These are phyloP conservation scores for Nicotiana knightiana DNA, from an alignment of 257 asterid genomes.

Conservation along the genomic window DNA sequence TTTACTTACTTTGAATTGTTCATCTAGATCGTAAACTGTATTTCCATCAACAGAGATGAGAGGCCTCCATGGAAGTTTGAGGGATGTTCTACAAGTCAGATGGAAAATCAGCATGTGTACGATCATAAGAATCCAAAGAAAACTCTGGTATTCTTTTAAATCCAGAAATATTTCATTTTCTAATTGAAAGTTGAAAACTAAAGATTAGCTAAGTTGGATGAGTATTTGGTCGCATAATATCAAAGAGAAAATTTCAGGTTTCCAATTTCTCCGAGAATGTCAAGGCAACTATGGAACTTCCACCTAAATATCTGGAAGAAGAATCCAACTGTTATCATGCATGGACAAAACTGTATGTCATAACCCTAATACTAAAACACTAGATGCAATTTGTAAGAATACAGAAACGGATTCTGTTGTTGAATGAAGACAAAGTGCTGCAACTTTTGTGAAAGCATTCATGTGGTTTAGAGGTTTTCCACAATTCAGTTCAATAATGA, in stretches of 20 bases:
- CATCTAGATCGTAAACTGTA: constrained; percentile 53
- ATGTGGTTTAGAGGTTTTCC: not conserved
- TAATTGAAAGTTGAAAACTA: not conserved
- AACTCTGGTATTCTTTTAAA: not conserved
- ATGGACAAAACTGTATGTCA: not conserved
- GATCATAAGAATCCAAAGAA: not conserved
- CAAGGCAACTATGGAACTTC: not conserved
- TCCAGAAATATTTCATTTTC: not conserved
- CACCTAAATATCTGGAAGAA: not conserved
- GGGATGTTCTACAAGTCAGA: constrained; percentile 50
- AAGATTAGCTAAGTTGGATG: not conserved
- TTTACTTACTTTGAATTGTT: constrained; percentile 41
- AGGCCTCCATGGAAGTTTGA: constrained; percentile 81
- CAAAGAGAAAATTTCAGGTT: not conserved
- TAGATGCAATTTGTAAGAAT: not conserved
- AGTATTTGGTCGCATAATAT: not conserved
- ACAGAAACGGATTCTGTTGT: not conserved
- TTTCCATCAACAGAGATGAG: constrained; percentile 58
- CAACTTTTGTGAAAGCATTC: not conserved
- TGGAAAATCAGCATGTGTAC: not conserved
- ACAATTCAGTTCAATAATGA: not conserved
- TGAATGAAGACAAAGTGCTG: not conserved
- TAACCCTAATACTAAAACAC: not conserved
- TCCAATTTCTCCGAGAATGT: not conserved
- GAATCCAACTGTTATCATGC: not conserved